Conservation (phyloP, 1,284 basidiomycete species). For the Ceratobasidium sp. region DNA sequence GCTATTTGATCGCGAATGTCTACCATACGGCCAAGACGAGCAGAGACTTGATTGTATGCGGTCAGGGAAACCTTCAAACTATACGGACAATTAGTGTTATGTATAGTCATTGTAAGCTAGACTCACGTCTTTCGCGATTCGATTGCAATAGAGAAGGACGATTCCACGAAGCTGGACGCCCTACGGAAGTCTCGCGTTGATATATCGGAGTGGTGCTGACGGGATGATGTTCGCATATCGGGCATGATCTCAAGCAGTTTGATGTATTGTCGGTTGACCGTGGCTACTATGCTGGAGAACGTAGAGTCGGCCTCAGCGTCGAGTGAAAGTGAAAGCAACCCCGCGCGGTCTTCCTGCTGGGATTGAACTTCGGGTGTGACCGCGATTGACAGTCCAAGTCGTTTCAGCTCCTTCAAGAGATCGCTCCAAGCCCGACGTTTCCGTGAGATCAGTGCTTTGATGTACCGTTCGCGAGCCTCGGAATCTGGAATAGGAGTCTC, state of each 20-base stretch:
- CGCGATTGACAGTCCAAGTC: conserved; percentile 80
- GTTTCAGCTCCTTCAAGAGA: conserved; percentile 89
- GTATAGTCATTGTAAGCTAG: neutral
- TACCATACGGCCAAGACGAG: conserved; percentile 22
- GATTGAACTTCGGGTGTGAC: conserved; percentile 79
- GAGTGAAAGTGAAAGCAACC: conserved; percentile 58
- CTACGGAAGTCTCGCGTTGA: conserved; percentile 87
- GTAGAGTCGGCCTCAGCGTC: conserved; percentile 47
- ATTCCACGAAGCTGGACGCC: conserved; percentile 85
- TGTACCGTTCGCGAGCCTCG: conserved; percentile 70
- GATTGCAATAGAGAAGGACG: conserved; percentile 74
- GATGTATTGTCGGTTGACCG: conserved; percentile 77
- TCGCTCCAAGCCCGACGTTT: conserved; percentile 96
- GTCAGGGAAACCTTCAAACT: conserved; percentile 21
- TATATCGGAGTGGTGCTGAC: conserved; percentile 84
- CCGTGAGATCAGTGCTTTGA: conserved; percentile 80
- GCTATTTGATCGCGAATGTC: conserved; percentile 21
- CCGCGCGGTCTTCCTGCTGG: conserved; percentile 62
- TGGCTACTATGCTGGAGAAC: conserved; percentile 58
- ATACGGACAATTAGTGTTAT: neutral
- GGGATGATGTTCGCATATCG: conserved; percentile 73
- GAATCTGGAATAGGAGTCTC: conserved; percentile 64
- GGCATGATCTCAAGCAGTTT: conserved; percentile 79
- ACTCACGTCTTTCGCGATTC: conserved; percentile 62
- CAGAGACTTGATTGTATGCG: conserved; percentile 19